Evolutionary conservation across 371 early-diverging fungal species (phyloP), one percentile per base, ranked within the genome.

Genomic region (Dichotomocladium elegans): DNA sequence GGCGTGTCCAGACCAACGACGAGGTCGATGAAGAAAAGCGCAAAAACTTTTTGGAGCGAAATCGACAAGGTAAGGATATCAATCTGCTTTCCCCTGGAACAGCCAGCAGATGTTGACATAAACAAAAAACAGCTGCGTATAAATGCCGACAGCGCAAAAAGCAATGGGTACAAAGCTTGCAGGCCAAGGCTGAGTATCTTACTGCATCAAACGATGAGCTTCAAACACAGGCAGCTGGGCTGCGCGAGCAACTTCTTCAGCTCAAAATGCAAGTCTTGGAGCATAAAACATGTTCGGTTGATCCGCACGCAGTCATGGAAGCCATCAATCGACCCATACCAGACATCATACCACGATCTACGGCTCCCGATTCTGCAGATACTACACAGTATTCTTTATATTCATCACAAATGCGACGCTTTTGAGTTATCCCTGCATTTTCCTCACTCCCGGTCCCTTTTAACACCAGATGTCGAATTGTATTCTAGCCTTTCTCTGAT

Each of bases 11-110:
- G 12, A 34, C 56, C 17, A 37, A 70, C 46, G 73, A 25, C 9
- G 27, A 37, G 15, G 75, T 77, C 21, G 79, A 74, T 25, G 85
- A 85, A 46, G 88, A 85, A 40, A 89, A 88, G 55, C 74, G 90
- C 49, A 73, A 74, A 54, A 88, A 83, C 66, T 90, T 92, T 67
- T 73, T 90, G 66, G 92, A 90, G 65, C 77, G 91, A 51, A 90
- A 90, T 66, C 80, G 91, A 48, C 81, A 85, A 69, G 89, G 89
- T 86, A 74, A 58, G 44, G 44, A 29, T 34, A 8, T 10, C 31
- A 19, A 17, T 27, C 21, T 7, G 10, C 10, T 21, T 27, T 14
- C 15, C 10, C 29, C 8, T 29, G 12, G 28, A 22, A 45, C 4
- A 27, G n/a, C 10, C 11, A 24, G 25, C 6, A 25, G 24, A 26